phyloP scores from a whole-genome alignment of 2,329 filamentous ascomycete genomes.

The Coleophoma cylindrospora region DNA sequence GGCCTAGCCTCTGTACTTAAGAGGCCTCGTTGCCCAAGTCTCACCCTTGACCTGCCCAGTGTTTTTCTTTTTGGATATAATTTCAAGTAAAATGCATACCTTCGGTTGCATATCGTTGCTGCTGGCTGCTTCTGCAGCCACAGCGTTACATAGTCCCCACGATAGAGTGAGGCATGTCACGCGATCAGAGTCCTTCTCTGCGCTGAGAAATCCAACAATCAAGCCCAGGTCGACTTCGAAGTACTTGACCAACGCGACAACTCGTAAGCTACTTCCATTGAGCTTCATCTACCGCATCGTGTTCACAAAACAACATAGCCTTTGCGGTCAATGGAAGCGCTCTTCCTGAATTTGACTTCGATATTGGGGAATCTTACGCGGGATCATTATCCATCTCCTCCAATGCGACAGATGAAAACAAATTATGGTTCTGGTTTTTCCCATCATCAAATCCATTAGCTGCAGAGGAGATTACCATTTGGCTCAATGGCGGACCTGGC shows the following conservation, averaged over 20 bases:
- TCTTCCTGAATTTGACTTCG: constrained; percentile 22
- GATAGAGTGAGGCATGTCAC: constrained; percentile 10
- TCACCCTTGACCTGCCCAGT: no score
- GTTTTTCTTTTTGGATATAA: no score
- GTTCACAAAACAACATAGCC: constrained; percentile 8
- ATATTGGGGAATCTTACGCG: constrained; percentile 24
- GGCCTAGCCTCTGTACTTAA: no score
- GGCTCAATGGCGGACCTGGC: constrained; percentile 92
- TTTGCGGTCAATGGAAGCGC: constrained; percentile 23
- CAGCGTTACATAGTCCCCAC: constrained; percentile 21
- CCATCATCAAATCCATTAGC: constrained; percentile 42
- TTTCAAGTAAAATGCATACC: no score
- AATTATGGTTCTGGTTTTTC: constrained; percentile 52
- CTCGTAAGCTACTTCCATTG: constrained; percentile 5
- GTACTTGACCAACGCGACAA: constrained; percentile 13
- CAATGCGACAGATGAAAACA: constrained; percentile 34
- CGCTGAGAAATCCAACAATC: constrained; percentile 6
- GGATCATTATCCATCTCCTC: constrained; percentile 47
- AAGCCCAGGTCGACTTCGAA: constrained; percentile 8
- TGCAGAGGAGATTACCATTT: constrained; percentile 53
- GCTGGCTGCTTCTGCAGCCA: constrained; percentile 21
- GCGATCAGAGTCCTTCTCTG: constrained; percentile 3
- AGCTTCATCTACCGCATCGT: not conserved
- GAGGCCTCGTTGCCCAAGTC: no score
- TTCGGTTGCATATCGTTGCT: not conserved